Conservation (phyloP, 352 stramenopile species). For the Albugo laibachii region DNA sequence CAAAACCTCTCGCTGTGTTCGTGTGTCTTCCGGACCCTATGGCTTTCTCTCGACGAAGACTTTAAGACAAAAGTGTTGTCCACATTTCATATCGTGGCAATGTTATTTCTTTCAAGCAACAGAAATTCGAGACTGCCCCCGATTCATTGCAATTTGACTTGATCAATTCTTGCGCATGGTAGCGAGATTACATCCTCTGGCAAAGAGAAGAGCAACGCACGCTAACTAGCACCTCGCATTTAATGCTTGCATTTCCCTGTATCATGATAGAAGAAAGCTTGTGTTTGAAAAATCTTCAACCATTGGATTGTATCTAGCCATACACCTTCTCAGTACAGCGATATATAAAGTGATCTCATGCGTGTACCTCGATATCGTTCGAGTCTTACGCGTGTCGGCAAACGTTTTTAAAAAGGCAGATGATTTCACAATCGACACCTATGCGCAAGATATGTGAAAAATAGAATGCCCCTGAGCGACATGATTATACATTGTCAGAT, state of each 20-base stretch:
- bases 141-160: too few species aligned
- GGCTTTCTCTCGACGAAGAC: too few species aligned
- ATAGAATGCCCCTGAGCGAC: neutral
- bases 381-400: conserved; percentile 48
- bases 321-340: neutral
- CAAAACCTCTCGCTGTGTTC: too few species aligned
- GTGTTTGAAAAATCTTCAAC: conserved; percentile 82
- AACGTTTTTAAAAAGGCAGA: conserved; percentile 61
- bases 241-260: conserved; percentile 9
- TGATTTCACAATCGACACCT: conserved; percentile 75
- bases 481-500: conserved; percentile 17
- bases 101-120: too few species aligned
- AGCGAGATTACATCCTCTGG: neutral
- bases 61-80: too few species aligned
- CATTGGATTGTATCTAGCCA: conserved; percentile 69
- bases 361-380: conserved; percentile 55
- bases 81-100: too few species aligned
- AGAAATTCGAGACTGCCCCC: too few species aligned
- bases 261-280: conserved; percentile 72
- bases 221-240: conserved; percentile 1
- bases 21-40: too few species aligned
- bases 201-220: neutral
- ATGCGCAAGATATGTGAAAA: neutral
- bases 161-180: too few species aligned
- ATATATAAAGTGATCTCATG: neutral